Percentiles rank a stretch among this genome's conserved stretches.
These are phyloP conservation scores for Withania somnifera DNA, from an alignment of 305 asterid genomes.

Conservation along the genomic window DNA sequence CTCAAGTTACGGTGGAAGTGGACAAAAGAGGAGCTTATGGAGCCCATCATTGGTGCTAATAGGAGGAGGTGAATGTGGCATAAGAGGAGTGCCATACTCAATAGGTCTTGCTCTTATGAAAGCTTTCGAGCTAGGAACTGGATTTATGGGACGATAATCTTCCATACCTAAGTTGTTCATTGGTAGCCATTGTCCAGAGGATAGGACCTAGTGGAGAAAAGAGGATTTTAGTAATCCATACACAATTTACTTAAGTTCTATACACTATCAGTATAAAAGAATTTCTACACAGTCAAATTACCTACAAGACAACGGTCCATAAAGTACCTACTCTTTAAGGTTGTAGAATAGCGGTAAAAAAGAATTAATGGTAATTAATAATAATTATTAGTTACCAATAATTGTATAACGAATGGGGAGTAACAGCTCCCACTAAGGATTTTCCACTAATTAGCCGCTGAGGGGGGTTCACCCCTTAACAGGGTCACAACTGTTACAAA, in stretches of 20 bases:
- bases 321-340: constrained; percentile 29
- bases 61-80: constrained; percentile 43
- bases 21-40: constrained; percentile 6
- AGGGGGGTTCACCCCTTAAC: too few relatives aligned
- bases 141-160: constrained; percentile 41
- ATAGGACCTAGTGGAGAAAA: not conserved
- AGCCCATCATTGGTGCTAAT: not conserved
- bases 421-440: too few relatives aligned
- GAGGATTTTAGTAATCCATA: not conserved
- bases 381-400: too few relatives aligned
- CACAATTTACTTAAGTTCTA: not conserved
- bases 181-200: constrained; percentile 6
- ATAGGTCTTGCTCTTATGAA: constrained; percentile 40
- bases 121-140: constrained; percentile 43
- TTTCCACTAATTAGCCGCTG: too few relatives aligned
- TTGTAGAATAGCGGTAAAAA: too few relatives aligned
- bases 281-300: not conserved
- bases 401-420: too few relatives aligned
- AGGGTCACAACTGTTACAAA: too few relatives aligned
- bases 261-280: not conserved
- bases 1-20: not conserved
- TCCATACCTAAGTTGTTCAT: constrained; percentile 15
- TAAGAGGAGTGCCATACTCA: constrained; percentile 43
- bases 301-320: not conserved
- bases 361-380: too few relatives aligned